Base-by-base conservation (phyloP, 331 rosid species). In the Spiraea crenata region DNA sequence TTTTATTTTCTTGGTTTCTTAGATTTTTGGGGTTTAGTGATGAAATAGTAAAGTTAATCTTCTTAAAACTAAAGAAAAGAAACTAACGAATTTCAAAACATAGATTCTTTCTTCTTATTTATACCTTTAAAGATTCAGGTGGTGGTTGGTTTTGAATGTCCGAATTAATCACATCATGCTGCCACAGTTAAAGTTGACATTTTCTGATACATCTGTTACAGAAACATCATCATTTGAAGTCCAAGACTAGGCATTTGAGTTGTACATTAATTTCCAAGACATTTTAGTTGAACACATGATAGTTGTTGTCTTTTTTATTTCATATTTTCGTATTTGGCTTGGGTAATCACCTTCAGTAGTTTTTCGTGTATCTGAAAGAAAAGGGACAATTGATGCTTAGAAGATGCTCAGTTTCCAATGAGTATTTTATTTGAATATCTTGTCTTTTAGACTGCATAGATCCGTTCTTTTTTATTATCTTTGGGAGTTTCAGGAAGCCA, bases 181-280 rank as follows among this genome's bases (percentile, higher is more conserved):
- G 42, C 35, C 13, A 14, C 34, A n/a, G 66, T 61, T 39, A 49
- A 61, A 61, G 39, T 61, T 61, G 66, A 61, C 39, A 16, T 61
- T 61, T 41, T 52, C 58, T 52, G 58, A 61, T 61, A 9, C 9
- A 61, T 61, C 35, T 1, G 1, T 61, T 61, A 61, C 6, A 41
- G 20, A 61, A 40, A 34, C 58, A 40, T 17, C 35, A 41, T 2
- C 39, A 9, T 61, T 44, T 37, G 65, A 59, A 37, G 3, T 12
- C 12, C 17, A 15, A 59, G 45, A 15, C 46, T 15, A 38, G 46
- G 46, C 31, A 25, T 38, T 4, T n/a, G 37, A 61, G 34, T 11
- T 12, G 1, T 6, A 9, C 1, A 2, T 10, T 4, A n/a, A 61
- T 1, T 40, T 61, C 35, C 4, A 17, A 44, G 35, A 62, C 37